Evolutionary conservation across 1,139 yeast species (phyloP), one percentile per base, ranked within the genome.

Genomic region (Hansenula lynferdii): DNA sequence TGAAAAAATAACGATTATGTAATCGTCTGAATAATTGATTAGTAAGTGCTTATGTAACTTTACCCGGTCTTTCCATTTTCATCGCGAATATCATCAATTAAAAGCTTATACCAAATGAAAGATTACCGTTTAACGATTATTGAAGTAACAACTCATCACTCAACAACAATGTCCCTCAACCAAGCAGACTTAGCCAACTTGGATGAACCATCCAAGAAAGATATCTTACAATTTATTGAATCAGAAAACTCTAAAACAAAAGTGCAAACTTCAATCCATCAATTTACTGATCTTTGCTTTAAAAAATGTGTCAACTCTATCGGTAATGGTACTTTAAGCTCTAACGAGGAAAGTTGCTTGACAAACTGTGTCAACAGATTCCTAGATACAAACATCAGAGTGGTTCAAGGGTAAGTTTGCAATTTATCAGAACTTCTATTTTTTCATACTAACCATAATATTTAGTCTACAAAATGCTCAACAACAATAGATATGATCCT

Each of bases 261-360:
- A 65, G 87, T 90, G 22, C 96, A 87, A 65, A 72, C 78, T 70
- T 77, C 94, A 27, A 83, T 87, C 46, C 95, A 87, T 60, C 77
- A 73, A 57, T 87, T 86, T 70, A 89, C 96, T 29, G 90, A 87
- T 58, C 72, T 83, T 72, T 90, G 97, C 61, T 90, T 87, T 70
- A 85, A 83, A 61, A 85, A 85, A 65, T 90, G 97, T 61, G 73
- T 87, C 43, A 66, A 74, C 35, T 66, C 74, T 15, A 72, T 81
- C 40, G 68, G 70, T 39, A 65, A 72, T 38, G 75, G 75, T 31
- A 66, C 67, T 37, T 67, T 89, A 48, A 72, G 72, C 48, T 41
- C 64, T 6, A 61, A 61, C 39, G 97, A 90, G 61, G 86, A 83
- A 50, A 62, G 69, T 32, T 90, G 97, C 59, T 67, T 89, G 60